Evolutionary conservation across 1,139 yeast genomes (phyloP).

Genomic region (Yamadazyma membranifaciens): DNA sequence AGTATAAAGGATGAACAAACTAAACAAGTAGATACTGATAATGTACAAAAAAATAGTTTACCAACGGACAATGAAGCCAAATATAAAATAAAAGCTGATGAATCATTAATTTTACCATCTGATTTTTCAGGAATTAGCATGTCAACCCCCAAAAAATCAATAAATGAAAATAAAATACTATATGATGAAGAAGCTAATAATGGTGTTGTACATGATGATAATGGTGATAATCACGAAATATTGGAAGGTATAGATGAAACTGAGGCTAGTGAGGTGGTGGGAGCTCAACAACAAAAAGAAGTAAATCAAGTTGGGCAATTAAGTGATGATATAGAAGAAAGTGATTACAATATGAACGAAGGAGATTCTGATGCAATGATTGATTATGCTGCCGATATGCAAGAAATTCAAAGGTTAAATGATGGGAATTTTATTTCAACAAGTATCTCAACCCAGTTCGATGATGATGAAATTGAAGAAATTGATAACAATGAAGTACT

Average conservation of each 20-base stretch:
- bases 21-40: not conserved
- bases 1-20: not conserved
- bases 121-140: not conserved
- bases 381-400: conserved; percentile 12
- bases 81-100: not conserved
- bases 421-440: conserved; percentile 14
- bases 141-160: conserved; percentile 8
- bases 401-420: conserved; percentile 15
- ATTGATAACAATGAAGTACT: conserved; percentile 7
- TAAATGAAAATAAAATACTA: not conserved
- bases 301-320: not conserved
- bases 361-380: conserved; percentile 4
- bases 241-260: not conserved
- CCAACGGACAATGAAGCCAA: too few species aligned
- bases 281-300: not conserved
- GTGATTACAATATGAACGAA: conserved; percentile 7
- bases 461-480: conserved; percentile 2
- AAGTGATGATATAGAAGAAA: conserved; percentile 1
- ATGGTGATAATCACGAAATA: not conserved
- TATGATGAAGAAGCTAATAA: not conserved
- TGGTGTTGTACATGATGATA: not conserved
- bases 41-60: not conserved
- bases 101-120: not conserved
- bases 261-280: not conserved
- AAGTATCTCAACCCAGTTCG: conserved; percentile 8